A percentile compares a stretch with the other conserved stretches of the same genome.
Evolutionary conservation across 208 protist genomes (phyloP).

Genomic region (Crithidia brevicula): DNA sequence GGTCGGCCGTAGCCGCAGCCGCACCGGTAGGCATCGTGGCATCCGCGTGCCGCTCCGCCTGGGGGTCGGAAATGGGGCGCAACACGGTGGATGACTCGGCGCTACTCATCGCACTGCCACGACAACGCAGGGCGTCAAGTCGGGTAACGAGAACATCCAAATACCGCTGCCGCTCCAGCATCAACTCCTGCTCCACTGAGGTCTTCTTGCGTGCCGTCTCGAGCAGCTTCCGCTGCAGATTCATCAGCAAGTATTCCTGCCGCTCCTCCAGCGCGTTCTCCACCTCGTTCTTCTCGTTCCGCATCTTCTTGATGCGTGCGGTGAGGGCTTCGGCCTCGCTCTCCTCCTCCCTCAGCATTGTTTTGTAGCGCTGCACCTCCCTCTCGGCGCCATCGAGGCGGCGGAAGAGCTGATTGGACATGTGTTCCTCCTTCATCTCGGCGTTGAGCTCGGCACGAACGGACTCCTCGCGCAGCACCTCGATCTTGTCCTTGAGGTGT

Average conservation of each 20-base stretch:
- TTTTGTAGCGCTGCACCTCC: slow-evolving; percentile 53
- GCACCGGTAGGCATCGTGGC: background rate
- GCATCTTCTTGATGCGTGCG: slow-evolving; percentile 58
- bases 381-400: slow-evolving; percentile 63
- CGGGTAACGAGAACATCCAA: slow-evolving; percentile 54
- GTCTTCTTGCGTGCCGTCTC: slow-evolving; percentile 63
- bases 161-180: slow-evolving; percentile 72
- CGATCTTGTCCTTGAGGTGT: slow-evolving; percentile 48
- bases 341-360: slow-evolving; percentile 63
- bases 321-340: slow-evolving; percentile 37
- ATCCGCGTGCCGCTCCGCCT: background rate
- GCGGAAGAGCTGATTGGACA: slow-evolving; percentile 79
- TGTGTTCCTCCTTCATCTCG: slow-evolving; percentile 82
- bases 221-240: slow-evolving; percentile 76
- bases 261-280: slow-evolving; percentile 69
- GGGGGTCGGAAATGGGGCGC: background rate
- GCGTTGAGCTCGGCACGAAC: slow-evolving; percentile 67
- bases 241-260: slow-evolving; percentile 68
- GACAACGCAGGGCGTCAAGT: slow-evolving; percentile 36
- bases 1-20: background rate
- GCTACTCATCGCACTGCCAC: slow-evolving; percentile 6
- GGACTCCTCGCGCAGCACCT: slow-evolving; percentile 69
- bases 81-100: slow-evolving; percentile 7
- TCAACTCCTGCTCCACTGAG: slow-evolving; percentile 70
- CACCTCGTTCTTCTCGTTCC: slow-evolving; percentile 58